Base-by-base conservation (phyloP, 805 yeast species). In the Saccharomyces kudriavzevii region DNA sequence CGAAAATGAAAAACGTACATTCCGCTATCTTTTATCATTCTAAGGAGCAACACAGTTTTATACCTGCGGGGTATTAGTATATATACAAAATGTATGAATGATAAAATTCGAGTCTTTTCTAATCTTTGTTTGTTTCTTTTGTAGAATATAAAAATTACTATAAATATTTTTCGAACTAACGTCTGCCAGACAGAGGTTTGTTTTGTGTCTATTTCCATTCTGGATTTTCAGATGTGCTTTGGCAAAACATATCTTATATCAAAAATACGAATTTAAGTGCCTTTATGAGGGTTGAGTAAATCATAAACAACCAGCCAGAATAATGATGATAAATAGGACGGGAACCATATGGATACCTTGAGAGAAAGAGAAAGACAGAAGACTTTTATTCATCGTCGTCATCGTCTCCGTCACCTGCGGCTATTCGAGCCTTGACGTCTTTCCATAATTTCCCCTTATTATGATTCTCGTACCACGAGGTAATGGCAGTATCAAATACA, bases 391-490 rank as follows among this genome's bases (percentile, higher is more conserved):
- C 80, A 58, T 77, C 75, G 56, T 82, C 89, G 35, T 80, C 89
- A 11, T 76, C 87, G 4, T 67, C 77, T 2, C 73, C 85, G 52
- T 76, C 87, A 65, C 80, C 85, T 56, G 74, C 82, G 48, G 77
- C 76, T 60, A 78, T 72, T 58, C 74, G 76, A 52, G 77, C 76
- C 74, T 35, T 45, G 65, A 87, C 82, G 65, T 87, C 94, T 61
- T 82, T 79, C 95, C 95, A 87, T 74, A 86, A 82, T 76, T 87
- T 87, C 63, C 94, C 95, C 70, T 77, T 80, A 81, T 87, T 87
- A 78, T 85, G 89, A 71, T 74, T 72, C 66, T 84, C 87, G 76
- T 83, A 87, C 85, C 85, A 87, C 49, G 66, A 67, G 64, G 85
- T 87, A 58, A 86, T 76, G 58, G 78, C 84, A 57, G 73, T 70